Base-by-base conservation (phyloP, 768 basidiomycete genomes). In the Russula sp. region DNA sequence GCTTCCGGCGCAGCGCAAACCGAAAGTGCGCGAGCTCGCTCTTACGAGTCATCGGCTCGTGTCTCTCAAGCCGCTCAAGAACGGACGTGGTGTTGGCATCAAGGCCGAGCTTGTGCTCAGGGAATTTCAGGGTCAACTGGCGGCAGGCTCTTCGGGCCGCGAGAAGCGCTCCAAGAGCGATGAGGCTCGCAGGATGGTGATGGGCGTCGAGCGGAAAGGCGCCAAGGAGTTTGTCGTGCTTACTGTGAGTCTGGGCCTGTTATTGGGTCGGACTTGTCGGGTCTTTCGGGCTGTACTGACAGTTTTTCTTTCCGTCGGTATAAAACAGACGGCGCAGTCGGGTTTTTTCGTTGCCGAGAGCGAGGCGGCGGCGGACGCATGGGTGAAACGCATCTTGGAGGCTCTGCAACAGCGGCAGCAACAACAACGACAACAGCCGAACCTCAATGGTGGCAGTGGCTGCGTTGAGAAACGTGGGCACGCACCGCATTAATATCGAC, bases 221-320 rank as follows among this genome's bases (percentile, higher is more conserved):
- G 84, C 83, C 59, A 75, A 81, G 42, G 83, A 84, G 70, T 86
- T 88, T 70, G 79, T 83, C 18, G 78, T 88, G 40, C 73, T 85
- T 68, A 84, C 85, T 48, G 86, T 88, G 65, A 71, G 84, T 34
- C 32, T 34, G 32, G 32, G 14, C 14, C 13, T 38, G 36, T n/a
- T 9, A 22, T 46, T 14, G 22, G n/a, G 46, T 46, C 44, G n/a
- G n/a, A 20, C n/a, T 5, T 22, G 5, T 11, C 7, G 49, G 38
- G 36, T 36, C 13, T 36, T 36, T 36, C 2, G 11, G 36, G 16
- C 10, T 20, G 42, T 52, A 26, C 22, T 56, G 40, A 57, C 28
- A 7, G 16, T n/a, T 11, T 44, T 22, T 30, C 22, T 6, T 3
- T 10, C 42, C 42, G 28, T n/a, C 22, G 26, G 38, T 40, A 40